Evolutionary conservation across 306 rosid genomes (phyloP).

Genomic region (Astragalus membranaceus): DNA sequence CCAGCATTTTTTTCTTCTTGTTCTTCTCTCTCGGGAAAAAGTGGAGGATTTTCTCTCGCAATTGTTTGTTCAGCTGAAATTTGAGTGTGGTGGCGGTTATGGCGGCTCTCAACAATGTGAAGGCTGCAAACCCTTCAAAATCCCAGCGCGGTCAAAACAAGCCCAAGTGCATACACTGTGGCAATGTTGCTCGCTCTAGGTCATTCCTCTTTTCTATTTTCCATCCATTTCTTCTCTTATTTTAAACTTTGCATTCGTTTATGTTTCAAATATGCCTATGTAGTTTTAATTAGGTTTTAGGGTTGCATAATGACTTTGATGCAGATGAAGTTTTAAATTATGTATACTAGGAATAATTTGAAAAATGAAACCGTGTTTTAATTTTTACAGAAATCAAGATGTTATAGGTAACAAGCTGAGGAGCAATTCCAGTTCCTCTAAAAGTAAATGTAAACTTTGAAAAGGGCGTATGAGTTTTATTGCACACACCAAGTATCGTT

Average conservation of each 20-base stretch:
- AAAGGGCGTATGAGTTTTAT: too few relatives aligned
- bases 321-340: background rate
- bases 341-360: background rate
- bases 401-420: background rate
- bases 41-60: too few relatives aligned
- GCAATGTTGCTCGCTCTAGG: constrained; percentile 98
- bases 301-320: background rate
- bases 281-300: background rate
- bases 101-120: too few relatives aligned
- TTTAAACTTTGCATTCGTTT: background rate
- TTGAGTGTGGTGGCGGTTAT: too few relatives aligned
- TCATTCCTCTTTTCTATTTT: background rate
- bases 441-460: too few relatives aligned
- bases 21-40: too few relatives aligned
- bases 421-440: too few relatives aligned
- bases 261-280: background rate
- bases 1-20: background rate
- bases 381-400: background rate
- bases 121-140: constrained; percentile 18
- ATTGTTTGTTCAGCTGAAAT: too few relatives aligned
- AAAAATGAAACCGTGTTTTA: background rate
- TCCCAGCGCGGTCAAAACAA: constrained; percentile 48
- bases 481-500: too few relatives aligned
- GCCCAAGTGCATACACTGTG: constrained; percentile 64
- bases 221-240: background rate